These are phyloP conservation scores for Eutrema japonicum DNA, from an alignment of 345 rosid species.

Conservation along the genomic window DNA sequence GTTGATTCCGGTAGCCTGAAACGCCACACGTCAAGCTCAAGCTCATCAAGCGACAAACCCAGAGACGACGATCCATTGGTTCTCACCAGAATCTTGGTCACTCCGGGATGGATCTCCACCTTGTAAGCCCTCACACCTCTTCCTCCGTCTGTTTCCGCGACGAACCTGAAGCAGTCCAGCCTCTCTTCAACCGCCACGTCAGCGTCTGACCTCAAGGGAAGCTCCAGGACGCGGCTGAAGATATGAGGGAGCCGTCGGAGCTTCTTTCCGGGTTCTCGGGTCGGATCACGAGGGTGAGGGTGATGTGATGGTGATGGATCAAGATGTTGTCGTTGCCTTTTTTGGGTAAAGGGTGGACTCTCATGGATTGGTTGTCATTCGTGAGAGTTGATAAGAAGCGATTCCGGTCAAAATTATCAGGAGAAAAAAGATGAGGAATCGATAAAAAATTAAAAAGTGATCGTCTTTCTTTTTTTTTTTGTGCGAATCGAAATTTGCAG, in stretches of 20 bases:
- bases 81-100: conserved; percentile 75
- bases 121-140: conserved; percentile 69
- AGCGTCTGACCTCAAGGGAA: conserved; percentile 84
- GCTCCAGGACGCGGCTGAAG: conserved; percentile 78
- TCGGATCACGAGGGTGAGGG: conserved; percentile 39
- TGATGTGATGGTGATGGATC: conserved; percentile 52
- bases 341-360: conserved; percentile 70
- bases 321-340: conserved; percentile 59
- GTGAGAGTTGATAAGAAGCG: conserved; percentile 24
- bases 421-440: conserved; percentile 3
- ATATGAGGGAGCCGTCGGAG: conserved; percentile 86
- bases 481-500: conserved; percentile 9
- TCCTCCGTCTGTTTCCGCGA: conserved; percentile 71
- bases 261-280: conserved; percentile 51
- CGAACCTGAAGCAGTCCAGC: conserved; percentile 75
- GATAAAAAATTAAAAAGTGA: neutral
- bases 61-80: conserved; percentile 60
- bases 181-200: conserved; percentile 75
- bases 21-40: conserved; percentile 92
- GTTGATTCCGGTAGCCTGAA: conserved; percentile 83
- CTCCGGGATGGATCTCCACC: conserved; percentile 80
- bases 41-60: conserved; percentile 58
- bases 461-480: neutral
- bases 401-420: conserved; percentile 3
- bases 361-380: conserved; percentile 55